Percentiles rank a stretch among this genome's conserved stretches.
Conservation (phyloP, 306 rosid genomes). For the Abrus precatorius region DNA sequence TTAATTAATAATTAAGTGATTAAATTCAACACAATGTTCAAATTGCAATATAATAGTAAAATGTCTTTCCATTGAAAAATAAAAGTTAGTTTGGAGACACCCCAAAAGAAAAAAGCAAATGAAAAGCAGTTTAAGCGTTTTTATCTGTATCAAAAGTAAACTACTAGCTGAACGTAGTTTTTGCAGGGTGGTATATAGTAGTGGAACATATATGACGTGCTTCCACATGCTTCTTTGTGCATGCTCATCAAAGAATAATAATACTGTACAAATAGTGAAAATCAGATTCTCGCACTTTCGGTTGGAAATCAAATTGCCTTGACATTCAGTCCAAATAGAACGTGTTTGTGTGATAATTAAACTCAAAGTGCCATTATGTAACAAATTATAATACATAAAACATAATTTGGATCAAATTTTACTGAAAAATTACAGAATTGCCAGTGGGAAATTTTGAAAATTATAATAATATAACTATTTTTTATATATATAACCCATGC, state of each 20-base stretch:
- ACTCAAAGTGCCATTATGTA: too few relatives aligned
- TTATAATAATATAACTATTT: too few relatives aligned
- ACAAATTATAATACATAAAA: too few relatives aligned
- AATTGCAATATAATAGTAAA: neutral
- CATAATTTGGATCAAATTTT: too few relatives aligned
- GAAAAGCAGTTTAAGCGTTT: neutral
- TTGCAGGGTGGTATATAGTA: neutral
- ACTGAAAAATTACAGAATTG: too few relatives aligned
- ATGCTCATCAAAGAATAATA: conserved; percentile 11
- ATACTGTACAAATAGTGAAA: neutral
- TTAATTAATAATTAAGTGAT: neutral
- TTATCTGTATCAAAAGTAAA: neutral
- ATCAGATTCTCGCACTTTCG: neutral
- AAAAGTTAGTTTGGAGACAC: neutral
- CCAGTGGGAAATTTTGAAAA: too few relatives aligned
- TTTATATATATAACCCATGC: too few relatives aligned
- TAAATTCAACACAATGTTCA: conserved; percentile 11
- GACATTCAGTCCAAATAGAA: too few relatives aligned
- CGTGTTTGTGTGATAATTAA: too few relatives aligned
- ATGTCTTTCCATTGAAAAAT: neutral
- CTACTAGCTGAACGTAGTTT: neutral
- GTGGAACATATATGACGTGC: conserved; percentile 1
- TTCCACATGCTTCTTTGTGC: neutral
- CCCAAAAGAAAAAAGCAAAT: neutral
- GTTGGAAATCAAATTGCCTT: neutral